Evolutionary conservation across 371 early-diverging fungal genomes (phyloP).

Genomic region (Mortierella sp.): DNA sequence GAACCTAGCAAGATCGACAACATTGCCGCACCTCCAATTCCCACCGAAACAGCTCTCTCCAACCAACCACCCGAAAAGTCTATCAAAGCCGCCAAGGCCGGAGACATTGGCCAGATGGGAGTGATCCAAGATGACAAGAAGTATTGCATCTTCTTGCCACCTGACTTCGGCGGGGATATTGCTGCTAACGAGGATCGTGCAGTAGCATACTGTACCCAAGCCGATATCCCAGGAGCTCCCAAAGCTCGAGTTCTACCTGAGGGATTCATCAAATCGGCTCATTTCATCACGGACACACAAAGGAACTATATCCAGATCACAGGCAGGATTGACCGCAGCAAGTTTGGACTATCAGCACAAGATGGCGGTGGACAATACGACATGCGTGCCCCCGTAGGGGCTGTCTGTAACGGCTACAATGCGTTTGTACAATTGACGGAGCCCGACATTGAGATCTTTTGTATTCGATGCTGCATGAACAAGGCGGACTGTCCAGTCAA

Average conservation of each 20-base stretch:
- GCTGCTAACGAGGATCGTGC: conserved; percentile 43
- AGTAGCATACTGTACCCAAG: conserved; percentile 62
- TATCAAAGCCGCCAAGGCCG: not conserved
- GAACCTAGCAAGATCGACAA: conserved; percentile 1
- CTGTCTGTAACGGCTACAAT: conserved; percentile 60
- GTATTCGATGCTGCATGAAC: conserved; percentile 65
- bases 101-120: conserved; percentile 11
- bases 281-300: conserved; percentile 56
- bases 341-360: conserved; percentile 54
- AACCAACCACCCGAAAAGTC: not conserved
- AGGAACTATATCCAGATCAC: conserved; percentile 65
- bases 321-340: conserved; percentile 60
- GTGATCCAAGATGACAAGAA: conserved; percentile 7
- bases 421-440: conserved; percentile 64
- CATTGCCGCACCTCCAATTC: not conserved
- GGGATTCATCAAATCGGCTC: conserved; percentile 64
- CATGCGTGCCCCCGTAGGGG: conserved; percentile 59
- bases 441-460: conserved; percentile 57
- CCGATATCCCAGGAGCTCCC: conserved; percentile 14
- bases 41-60: not conserved
- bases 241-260: conserved; percentile 54
- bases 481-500: conserved; percentile 59
- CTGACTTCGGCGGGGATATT: conserved; percentile 24
- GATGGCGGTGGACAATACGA: conserved; percentile 68
- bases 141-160: conserved; percentile 22